phyloP scores from a whole-genome alignment of 1,284 basidiomycete species.

The Fomitopsis pinicola region DNA sequence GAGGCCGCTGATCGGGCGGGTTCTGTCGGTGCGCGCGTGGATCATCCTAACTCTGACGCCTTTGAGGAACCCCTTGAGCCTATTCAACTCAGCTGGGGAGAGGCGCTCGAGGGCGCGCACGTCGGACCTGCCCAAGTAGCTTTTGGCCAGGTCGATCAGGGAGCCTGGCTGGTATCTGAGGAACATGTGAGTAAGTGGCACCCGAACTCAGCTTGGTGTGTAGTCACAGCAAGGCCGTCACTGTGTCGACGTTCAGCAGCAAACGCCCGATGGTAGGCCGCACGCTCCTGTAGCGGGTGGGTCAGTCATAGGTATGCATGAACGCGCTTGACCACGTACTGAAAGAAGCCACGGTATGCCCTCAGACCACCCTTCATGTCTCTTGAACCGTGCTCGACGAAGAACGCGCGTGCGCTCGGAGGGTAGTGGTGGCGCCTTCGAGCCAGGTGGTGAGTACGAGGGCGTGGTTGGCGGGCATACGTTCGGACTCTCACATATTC shows the following conservation, averaged over 20 bases:
- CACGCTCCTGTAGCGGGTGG: conserved; percentile 11
- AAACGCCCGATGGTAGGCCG: conserved; percentile 18
- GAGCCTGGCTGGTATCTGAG: conserved; percentile 30
- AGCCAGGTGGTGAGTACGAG: background rate
- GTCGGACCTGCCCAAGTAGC: conserved; percentile 18
- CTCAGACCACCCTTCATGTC: conserved; percentile 10
- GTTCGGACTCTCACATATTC: conserved; percentile 15
- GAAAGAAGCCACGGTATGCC: conserved; percentile 14
- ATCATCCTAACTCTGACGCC: conserved; percentile 18
- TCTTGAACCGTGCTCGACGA: background rate
- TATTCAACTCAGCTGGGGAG: conserved; percentile 17
- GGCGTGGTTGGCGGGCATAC: background rate
- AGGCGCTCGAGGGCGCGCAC: conserved; percentile 19
- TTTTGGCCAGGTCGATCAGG: conserved; percentile 26
- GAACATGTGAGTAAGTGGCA: background rate
- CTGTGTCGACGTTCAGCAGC: conserved; percentile 22
- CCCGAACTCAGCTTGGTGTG: background rate
- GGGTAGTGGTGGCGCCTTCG: conserved; percentile 19
- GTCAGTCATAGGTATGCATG: background rate
- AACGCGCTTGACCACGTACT: background rate
- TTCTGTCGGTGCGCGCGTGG: conserved; percentile 3
- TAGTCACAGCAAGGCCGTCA: conserved; percentile 18
- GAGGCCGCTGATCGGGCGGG: conserved; percentile 22
- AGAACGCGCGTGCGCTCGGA: conserved; percentile 14
- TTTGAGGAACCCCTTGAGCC: conserved; percentile 31